A percentile compares a stretch with the other conserved stretches of the same genome.
phyloP scores from a whole-genome alignment of 2,329 filamentous ascomycete species.

The Alternaria sp. region DNA sequence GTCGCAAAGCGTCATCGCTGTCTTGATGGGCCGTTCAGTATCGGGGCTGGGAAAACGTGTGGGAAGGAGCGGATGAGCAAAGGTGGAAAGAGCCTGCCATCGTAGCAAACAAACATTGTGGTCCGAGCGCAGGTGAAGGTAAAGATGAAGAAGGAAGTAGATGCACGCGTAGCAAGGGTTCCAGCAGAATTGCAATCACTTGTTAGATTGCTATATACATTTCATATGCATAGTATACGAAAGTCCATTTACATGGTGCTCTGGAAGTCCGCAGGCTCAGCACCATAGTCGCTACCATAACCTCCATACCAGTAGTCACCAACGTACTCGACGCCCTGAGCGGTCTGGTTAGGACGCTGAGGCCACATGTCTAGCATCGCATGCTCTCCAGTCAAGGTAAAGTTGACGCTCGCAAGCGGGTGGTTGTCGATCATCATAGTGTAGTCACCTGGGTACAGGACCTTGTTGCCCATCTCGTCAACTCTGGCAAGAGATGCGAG shows the following conservation, averaged over 20 bases:
- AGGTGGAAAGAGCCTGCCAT: background rate
- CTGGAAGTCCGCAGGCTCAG: background rate
- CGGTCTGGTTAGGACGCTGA: constrained; percentile 30
- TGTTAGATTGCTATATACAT: background rate
- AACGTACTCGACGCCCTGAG: constrained; percentile 23
- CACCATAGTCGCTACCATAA: constrained; percentile 13
- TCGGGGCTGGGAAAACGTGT: background rate
- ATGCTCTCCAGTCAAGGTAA: constrained; percentile 32
- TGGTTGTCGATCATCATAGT: constrained; percentile 31
- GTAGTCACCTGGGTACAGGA: constrained; percentile 63
- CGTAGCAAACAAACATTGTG: background rate
- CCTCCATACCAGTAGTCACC: constrained; percentile 31
- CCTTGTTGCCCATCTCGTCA: constrained; percentile 58
- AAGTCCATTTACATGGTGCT: background rate
- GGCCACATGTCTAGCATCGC: constrained; percentile 38
- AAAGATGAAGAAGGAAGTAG: background rate
- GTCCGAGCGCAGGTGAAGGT: background rate
- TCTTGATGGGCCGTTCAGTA: background rate
- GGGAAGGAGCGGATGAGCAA: background rate
- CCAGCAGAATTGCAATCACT: background rate
- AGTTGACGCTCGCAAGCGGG: constrained; percentile 21
- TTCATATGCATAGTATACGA: background rate
- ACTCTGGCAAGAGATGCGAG: constrained; percentile 59
- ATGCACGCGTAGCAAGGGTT: background rate
- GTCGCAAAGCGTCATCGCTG: background rate